Evolutionary conservation across 208 protist species (phyloP), one percentile per base, ranked within the genome.

Genomic region (Novymonas esmeraldas): DNA sequence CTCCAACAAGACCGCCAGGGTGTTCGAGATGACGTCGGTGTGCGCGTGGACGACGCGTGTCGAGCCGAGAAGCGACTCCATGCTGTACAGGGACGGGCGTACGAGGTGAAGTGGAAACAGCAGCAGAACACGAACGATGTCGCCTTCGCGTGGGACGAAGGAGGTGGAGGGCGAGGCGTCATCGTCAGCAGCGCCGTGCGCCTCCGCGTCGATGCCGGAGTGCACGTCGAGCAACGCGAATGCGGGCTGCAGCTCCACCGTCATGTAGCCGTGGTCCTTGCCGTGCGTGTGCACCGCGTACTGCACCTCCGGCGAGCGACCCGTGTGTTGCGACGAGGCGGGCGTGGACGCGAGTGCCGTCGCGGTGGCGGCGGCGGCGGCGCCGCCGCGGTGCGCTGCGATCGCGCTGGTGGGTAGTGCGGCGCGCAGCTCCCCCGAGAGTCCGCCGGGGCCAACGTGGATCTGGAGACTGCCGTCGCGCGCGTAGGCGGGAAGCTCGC

Each of bases 51-150:
- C 81, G 26, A 92, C 24, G 54, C 36, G 60, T 7, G 83, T 85
- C 5, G 41, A 38, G 26, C 75, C 84, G 6, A 66, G 26, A 6
- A 82, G 28, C 0, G 83, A 88, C 64, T 84, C 78, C 74, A 94
- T 82, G 56, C 64, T 80, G 69, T 90, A 61, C 45, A 94, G 64
- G 20, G 57, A 75, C 36, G 89, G 89, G 1, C 89, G 83, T 9
- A 87, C 31, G 16, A 90, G 63, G 66, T 94, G 89, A 18, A 94
- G 73, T 18, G 89, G 89, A 41, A 94, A 86, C 36, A 92, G 61
- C 1, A 94, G 36, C 48, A 94, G 72, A 6, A 76, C 64, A 16
- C 77, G 65, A 11, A 92, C 70, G 29, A 79, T 78, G 50, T 90
- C 86, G 18, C 86, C 85, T 11, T 44, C 74, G 1, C 54, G 66